Evolutionary conservation across 2,329 filamentous ascomycete species (phyloP).

Genomic region (Thielaviopsis ethacetica): DNA sequence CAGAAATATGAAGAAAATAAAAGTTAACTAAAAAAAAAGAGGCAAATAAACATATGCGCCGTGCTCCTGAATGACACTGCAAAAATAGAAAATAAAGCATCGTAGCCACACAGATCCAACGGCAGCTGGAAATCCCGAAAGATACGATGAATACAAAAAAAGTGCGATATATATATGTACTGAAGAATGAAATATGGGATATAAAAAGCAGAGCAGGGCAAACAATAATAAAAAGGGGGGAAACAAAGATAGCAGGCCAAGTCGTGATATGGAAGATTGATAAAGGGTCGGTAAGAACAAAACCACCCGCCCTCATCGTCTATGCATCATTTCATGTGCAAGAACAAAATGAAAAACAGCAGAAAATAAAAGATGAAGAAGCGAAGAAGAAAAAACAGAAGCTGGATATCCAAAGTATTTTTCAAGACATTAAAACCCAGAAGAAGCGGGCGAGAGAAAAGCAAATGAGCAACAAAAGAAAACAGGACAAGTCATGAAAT

Average conservation of each 20-base stretch:
- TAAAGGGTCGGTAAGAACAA: not conserved
- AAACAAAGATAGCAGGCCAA: too few relatives aligned
- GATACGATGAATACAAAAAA: too few relatives aligned
- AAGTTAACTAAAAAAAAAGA: slow-evolving; percentile 1
- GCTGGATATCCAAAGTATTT: too few relatives aligned
- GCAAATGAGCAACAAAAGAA: too few relatives aligned
- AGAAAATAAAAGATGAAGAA: not conserved
- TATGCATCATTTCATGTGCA: not conserved
- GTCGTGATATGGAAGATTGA: too few relatives aligned
- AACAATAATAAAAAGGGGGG: slow-evolving; percentile 14
- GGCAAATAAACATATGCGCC: not conserved
- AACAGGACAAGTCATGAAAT: slow-evolving; percentile 5
- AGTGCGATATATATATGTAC: too few relatives aligned
- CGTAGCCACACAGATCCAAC: too few relatives aligned
- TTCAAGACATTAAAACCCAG: too few relatives aligned
- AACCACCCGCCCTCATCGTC: not conserved
- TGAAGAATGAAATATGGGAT: too few relatives aligned
- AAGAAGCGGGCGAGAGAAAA: not conserved
- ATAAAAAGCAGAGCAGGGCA: not conserved
- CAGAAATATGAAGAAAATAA: slow-evolving; percentile 1
- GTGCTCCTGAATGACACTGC: slow-evolving; percentile 5
- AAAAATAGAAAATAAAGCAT: not conserved
- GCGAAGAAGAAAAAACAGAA: not conserved
- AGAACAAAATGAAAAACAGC: not conserved
- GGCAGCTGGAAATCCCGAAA: too few relatives aligned